Percentiles rank a stretch among this genome's conserved stretches.
Conservation (phyloP, 768 basidiomycete genomes). For the Omphalotus guepiniiformis region DNA sequence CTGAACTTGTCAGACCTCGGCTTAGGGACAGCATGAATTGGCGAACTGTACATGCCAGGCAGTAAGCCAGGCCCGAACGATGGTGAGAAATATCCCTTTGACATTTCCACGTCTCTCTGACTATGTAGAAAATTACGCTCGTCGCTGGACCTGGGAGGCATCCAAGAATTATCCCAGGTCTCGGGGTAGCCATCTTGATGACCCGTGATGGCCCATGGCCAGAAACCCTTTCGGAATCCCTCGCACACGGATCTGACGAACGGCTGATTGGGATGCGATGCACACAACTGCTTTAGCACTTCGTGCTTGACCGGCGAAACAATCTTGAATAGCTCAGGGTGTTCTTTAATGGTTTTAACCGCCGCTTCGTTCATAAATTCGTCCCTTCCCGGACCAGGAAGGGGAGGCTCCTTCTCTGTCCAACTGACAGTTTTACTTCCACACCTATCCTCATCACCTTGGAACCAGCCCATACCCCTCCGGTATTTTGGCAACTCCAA, state of each 20-base stretch:
- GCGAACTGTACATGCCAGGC: constrained; percentile 32
- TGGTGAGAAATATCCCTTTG: not conserved
- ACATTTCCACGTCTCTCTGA: not conserved
- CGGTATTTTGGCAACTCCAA: too few species aligned
- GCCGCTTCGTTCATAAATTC: not conserved
- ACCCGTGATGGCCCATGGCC: not conserved
- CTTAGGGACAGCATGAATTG: constrained; percentile 9
- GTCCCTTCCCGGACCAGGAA: not conserved
- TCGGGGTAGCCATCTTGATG: not conserved
- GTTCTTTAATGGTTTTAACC: not conserved
- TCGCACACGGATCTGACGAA: not conserved
- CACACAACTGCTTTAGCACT: constrained; percentile 23
- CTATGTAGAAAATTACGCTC: not conserved
- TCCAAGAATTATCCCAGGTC: not conserved
- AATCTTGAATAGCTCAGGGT: not conserved
- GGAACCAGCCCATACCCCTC: too few species aligned
- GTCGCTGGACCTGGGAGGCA: not conserved
- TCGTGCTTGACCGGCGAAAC: constrained; percentile 32
- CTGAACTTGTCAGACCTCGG: constrained; percentile 1
- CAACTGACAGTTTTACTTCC: not conserved
- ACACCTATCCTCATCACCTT: too few species aligned
- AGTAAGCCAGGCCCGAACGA: too few species aligned
- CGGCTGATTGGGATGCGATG: constrained; percentile 34
- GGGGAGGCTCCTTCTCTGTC: not conserved
- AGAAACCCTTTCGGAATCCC: not conserved